Conservation (phyloP, 768 basidiomycete species). For the Tulasnella sp. region DNA sequence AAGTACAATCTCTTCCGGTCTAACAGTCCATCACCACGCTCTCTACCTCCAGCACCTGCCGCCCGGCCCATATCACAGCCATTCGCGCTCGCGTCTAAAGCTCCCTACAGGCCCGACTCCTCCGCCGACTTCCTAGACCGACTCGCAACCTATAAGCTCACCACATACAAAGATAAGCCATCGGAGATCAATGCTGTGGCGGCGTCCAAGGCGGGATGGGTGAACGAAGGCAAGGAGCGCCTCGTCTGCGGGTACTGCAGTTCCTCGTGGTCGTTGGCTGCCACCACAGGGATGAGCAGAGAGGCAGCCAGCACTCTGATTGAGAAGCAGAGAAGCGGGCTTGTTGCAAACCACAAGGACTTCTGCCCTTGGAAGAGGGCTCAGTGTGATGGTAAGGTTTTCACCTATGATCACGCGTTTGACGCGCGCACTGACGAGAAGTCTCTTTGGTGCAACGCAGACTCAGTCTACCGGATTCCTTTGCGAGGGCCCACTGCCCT, state of each 20-base stretch:
- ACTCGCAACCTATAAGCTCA: conserved; percentile 64
- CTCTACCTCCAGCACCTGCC: conserved; percentile 29
- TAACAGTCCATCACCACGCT: conserved; percentile 43
- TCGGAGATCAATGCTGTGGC: conserved; percentile 63
- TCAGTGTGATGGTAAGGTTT: conserved; percentile 62
- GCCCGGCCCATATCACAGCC: conserved; percentile 24
- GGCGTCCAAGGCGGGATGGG: conserved; percentile 74
- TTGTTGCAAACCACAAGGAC: conserved; percentile 64
- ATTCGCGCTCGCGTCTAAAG: conserved; percentile 23
- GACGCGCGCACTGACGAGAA: conserved; percentile 3
- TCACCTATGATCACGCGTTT: conserved; percentile 1
- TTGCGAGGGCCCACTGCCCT: conserved; percentile 54
- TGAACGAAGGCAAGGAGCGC: conserved; percentile 40
- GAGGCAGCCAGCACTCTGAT: conserved; percentile 48
- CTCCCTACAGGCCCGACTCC: conserved; percentile 62
- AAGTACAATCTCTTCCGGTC: conserved; percentile 42
- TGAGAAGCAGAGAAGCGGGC: conserved; percentile 56
- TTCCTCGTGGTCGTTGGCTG: conserved; percentile 14
- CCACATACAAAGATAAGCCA: conserved; percentile 75
- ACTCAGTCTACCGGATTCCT: conserved; percentile 62
- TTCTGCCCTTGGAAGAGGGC: conserved; percentile 76
- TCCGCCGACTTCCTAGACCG: conserved; percentile 61
- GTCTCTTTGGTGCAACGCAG: neutral
- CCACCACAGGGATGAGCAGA: conserved; percentile 16
- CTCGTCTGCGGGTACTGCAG: conserved; percentile 18